phyloP scores from a whole-genome alignment of 139 green algal species.

The Microglena sp. region DNA sequence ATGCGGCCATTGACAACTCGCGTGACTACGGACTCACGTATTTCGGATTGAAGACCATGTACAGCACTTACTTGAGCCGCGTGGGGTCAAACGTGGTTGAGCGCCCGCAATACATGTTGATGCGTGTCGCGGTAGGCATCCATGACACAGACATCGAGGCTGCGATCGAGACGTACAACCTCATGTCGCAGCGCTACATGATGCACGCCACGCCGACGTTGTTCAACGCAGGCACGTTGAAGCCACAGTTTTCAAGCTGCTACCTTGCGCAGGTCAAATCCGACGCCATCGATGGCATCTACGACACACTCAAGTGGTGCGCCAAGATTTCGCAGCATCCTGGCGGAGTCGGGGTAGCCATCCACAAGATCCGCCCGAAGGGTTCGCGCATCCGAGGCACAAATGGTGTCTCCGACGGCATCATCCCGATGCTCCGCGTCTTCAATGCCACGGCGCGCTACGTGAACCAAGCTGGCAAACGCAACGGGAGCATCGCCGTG shows the following conservation, averaged over 20 bases:
- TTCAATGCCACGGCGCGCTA: constrained; percentile 27
- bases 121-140: constrained; percentile 29
- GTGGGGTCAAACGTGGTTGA: constrained; percentile 11
- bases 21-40: constrained; percentile 18
- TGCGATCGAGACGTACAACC: constrained; percentile 23
- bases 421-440: constrained; percentile 29
- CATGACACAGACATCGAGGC: constrained; percentile 13
- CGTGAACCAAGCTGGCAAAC: constrained; percentile 18
- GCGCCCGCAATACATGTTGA: constrained; percentile 33
- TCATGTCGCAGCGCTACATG: constrained; percentile 10
- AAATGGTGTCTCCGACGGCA: constrained; percentile 22
- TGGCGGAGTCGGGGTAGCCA: constrained; percentile 25
- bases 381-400: constrained; percentile 11
- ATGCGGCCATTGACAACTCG: constrained; percentile 7
- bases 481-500: constrained; percentile 23
- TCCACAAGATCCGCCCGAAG: constrained; percentile 21
- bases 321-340: constrained; percentile 30
- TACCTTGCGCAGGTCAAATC: constrained; percentile 23
- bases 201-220: constrained; percentile 30
- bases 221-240: constrained; percentile 29
- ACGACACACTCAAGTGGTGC: constrained; percentile 24
- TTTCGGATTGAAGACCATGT: constrained; percentile 26
- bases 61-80: constrained; percentile 13
- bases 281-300: constrained; percentile 37
- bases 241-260: constrained; percentile 21